Conservation (phyloP, 148 eudicot genomes). For the Rhododendron kiyosumense region DNA sequence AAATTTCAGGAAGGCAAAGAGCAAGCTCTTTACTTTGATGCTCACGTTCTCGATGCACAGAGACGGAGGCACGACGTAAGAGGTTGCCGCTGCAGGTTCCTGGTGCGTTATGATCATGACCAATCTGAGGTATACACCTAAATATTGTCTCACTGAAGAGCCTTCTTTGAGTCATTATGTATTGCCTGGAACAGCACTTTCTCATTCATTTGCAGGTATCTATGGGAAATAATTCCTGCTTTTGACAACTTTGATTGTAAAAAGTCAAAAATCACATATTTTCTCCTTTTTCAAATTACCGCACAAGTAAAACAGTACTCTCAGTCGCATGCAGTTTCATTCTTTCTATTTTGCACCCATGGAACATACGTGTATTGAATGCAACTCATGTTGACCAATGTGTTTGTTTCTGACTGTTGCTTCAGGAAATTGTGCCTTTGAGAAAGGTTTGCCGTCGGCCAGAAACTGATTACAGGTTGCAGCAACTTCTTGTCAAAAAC, state of each 20-base stretch:
- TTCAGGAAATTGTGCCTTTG: constrained; percentile 81
- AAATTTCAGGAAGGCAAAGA: constrained; percentile 89
- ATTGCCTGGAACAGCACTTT: neutral
- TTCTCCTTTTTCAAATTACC: neutral
- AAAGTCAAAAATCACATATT: neutral
- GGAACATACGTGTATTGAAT: neutral
- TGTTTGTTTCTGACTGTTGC: constrained; percentile 4
- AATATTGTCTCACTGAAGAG: neutral
- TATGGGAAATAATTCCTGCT: neutral
- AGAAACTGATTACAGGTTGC: constrained; percentile 84
- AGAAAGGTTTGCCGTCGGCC: constrained; percentile 90
- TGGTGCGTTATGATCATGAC: constrained; percentile 98
- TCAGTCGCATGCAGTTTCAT: neutral
- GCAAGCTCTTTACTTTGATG: constrained; percentile 98
- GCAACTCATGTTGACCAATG: neutral
- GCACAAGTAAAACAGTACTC: neutral
- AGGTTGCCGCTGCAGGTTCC: constrained; percentile 96
- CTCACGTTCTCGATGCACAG: constrained; percentile 93
- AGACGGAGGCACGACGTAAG: constrained; percentile 92
- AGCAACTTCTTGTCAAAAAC: constrained; percentile 54
- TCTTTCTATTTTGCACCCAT: neutral
- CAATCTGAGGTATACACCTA: constrained; percentile 69
- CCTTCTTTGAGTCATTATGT: neutral
- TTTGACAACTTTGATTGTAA: neutral
- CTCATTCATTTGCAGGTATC: neutral